Evolutionary conservation across 2,329 filamentous ascomycete species (phyloP).

Genomic region (Calonectria montana): DNA sequence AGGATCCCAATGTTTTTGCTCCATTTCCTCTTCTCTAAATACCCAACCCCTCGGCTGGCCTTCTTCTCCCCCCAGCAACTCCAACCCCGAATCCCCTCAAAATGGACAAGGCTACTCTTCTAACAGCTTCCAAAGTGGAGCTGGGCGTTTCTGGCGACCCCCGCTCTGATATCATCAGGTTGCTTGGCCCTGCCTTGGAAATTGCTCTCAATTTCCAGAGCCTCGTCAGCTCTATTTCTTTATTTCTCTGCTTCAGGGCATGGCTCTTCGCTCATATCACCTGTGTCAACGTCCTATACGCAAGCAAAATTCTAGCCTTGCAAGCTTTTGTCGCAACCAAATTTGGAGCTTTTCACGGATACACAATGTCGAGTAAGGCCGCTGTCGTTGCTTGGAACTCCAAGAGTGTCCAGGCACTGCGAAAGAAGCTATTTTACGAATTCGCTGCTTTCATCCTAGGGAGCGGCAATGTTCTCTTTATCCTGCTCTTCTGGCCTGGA

Average conservation of each 20-base stretch:
- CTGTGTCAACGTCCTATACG: slow-evolving; percentile 37
- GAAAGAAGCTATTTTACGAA: slow-evolving; percentile 63
- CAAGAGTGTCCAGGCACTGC: slow-evolving; percentile 48
- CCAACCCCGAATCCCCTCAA: slow-evolving; percentile 25
- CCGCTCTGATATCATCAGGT: slow-evolving; percentile 46
- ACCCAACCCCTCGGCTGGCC: not conserved
- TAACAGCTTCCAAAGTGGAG: slow-evolving; percentile 52
- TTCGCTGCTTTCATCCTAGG: slow-evolving; percentile 64
- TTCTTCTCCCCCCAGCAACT: slow-evolving; percentile 9
- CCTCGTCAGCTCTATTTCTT: slow-evolving; percentile 44
- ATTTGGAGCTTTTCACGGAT: slow-evolving; percentile 44
- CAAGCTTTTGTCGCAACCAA: slow-evolving; percentile 43
- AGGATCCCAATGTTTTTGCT: not conserved
- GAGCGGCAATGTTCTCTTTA: slow-evolving; percentile 58
- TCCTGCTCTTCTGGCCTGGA: slow-evolving; percentile 68
- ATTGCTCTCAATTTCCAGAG: slow-evolving; percentile 50
- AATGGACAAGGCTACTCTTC: slow-evolving; percentile 52
- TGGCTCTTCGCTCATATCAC: slow-evolving; percentile 46
- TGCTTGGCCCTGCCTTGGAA: slow-evolving; percentile 49
- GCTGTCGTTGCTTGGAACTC: slow-evolving; percentile 52
- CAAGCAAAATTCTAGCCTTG: slow-evolving; percentile 40
- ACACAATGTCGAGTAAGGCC: slow-evolving; percentile 44
- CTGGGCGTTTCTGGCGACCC: slow-evolving; percentile 43
- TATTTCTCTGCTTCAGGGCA: slow-evolving; percentile 47
- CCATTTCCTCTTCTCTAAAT: not conserved